Conservation (phyloP, 192 early-diverging fungal genomes). For the Rhizophagus prolifer region DNA sequence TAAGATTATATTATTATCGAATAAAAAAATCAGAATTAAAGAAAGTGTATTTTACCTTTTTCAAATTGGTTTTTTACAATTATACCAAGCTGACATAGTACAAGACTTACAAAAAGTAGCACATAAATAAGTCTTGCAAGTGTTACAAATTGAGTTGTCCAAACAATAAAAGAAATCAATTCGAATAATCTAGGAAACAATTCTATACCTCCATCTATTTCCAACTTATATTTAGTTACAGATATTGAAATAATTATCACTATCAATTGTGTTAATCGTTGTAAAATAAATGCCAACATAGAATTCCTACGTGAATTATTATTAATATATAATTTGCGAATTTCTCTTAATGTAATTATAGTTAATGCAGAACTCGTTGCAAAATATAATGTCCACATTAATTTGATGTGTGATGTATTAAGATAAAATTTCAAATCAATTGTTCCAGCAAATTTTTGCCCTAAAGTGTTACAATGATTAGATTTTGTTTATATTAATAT, state of each 20-base stretch:
- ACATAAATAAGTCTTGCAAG: slow-evolving; percentile 11
- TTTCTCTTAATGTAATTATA: slow-evolving; percentile 8
- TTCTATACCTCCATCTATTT: background rate
- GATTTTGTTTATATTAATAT: too few species aligned
- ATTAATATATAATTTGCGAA: background rate
- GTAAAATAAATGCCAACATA: background rate
- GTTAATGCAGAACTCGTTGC: slow-evolving; percentile 7
- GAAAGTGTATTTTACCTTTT: background rate
- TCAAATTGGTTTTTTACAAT: background rate
- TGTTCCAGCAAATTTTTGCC: slow-evolving; percentile 49
- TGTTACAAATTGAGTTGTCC: background rate
- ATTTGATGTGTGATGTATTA: slow-evolving; percentile 30
- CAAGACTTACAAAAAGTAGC: background rate
- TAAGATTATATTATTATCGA: background rate
- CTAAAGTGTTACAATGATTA: slow-evolving; percentile 21
- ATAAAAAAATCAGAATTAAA: background rate
- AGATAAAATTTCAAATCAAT: slow-evolving; percentile 46
- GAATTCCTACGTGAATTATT: background rate
- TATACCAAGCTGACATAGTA: background rate
- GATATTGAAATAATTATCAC: background rate
- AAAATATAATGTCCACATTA: slow-evolving; percentile 41
- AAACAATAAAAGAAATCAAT: background rate
- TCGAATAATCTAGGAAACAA: background rate
- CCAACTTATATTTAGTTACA: slow-evolving; percentile 5
- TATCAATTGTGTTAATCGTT: background rate